phyloP scores from a whole-genome alignment of 1,139 yeast genomes.

The Debaryomyces sp. region DNA sequence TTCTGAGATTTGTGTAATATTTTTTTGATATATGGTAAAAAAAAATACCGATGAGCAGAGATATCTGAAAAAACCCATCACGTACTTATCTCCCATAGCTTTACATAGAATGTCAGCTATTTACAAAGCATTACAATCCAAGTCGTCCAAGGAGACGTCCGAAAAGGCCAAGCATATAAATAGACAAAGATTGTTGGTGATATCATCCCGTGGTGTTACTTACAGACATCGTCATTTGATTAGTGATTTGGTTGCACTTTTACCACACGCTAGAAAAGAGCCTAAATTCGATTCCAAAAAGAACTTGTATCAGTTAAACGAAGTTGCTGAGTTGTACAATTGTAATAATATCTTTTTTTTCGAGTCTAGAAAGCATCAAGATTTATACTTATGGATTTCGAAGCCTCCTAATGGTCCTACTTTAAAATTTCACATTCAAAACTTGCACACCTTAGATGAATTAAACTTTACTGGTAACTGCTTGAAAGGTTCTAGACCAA shows the following conservation, averaged over 20 bases:
- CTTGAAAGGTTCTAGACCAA: slow-evolving; percentile 96
- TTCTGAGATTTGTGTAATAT: slow-evolving; percentile 6
- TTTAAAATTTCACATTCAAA: slow-evolving; percentile 88
- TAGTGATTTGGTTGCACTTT: slow-evolving; percentile 71
- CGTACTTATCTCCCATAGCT: neutral
- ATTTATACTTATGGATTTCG: slow-evolving; percentile 90
- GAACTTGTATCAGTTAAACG: slow-evolving; percentile 85
- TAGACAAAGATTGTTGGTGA: slow-evolving; percentile 80
- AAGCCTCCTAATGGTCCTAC: slow-evolving; percentile 99
- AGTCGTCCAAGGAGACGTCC: slow-evolving; percentile 42
- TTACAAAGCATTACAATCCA: slow-evolving; percentile 68
- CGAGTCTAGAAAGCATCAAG: slow-evolving; percentile 96
- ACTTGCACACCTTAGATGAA: slow-evolving; percentile 95
- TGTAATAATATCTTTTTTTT: slow-evolving; percentile 94
- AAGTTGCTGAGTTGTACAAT: slow-evolving; percentile 94
- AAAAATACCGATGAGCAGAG: slow-evolving; percentile 18
- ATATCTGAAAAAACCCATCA: slow-evolving; percentile 13
- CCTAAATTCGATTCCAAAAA: slow-evolving; percentile 95
- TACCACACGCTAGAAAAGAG: slow-evolving; percentile 97
- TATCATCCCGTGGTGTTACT: slow-evolving; percentile 93
- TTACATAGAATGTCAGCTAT: slow-evolving; percentile 55
- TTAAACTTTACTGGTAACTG: slow-evolving; percentile 96
- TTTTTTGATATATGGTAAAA: slow-evolving; percentile 8
- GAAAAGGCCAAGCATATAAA: slow-evolving; percentile 62
- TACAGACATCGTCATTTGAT: slow-evolving; percentile 95